Base-by-base conservation (phyloP, 78 protist genomes). In the Dictyostelium intermedium region DNA sequence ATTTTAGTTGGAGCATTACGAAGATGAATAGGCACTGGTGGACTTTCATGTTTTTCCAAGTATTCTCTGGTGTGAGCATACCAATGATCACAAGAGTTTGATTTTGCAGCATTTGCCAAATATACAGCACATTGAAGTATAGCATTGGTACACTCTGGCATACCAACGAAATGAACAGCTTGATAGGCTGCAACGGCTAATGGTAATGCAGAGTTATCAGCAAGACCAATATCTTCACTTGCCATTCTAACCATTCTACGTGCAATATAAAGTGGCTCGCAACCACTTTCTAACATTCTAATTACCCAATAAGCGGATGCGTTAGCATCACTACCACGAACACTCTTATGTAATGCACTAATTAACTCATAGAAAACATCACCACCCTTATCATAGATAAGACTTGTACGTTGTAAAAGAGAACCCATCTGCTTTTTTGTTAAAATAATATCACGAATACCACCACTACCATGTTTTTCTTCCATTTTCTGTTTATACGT, bases 21-120 rank as follows among this genome's bases (percentile, higher is more conserved):
- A 9, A 97, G 41, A 85, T 97, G 98, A 25, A 96, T 37, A 6
- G 98, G 98, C 7, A 97, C 97, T 10, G 97, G 98, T 30, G 92
- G 91, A 27, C 6, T 13, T 10, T 76, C 84, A 32, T 87, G 18
- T 7, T 6, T 30, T 8, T 4, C 25, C 1, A 95, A 25, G 53
- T 10, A 37, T 1, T 86, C 74, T 25, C 30, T 34, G 3, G 91
- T 95, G 2, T 79, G 77, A n/a, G 27, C 66, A 72, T 61, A 82
- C 25, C 94, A 96, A 30, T 16, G 10, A 72, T 97, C 87, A 25
- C 91, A 37, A 2, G 96, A 87, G 25, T 41, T 87, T 27, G 94
- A 87, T 91, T 97, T 97, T 45, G 97, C 96, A 1, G 97, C 97
- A 70, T n/a, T 20, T 2, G 97, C 96, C 5, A 97, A 92, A 74